Evolutionary conservation across 768 basidiomycete species (phyloP), one percentile per base, ranked within the genome.

Genomic region (Lactarius tabidus): DNA sequence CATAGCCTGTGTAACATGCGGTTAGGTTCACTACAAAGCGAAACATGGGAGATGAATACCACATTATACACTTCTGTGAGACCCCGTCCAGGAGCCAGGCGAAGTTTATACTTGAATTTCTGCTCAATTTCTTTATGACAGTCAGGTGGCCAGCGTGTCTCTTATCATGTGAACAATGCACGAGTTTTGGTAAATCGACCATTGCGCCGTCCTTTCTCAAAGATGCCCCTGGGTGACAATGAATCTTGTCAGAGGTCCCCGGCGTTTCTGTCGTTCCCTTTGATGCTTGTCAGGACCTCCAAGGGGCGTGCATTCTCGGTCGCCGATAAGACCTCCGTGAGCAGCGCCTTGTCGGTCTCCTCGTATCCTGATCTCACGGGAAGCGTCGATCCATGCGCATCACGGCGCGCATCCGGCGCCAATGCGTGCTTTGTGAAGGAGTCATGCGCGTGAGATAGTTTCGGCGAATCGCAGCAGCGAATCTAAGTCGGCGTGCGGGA

Each of bases 201-300:
- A 98, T 93, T 63, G 83, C 85, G 12, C 96, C 97, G 71, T 98
- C 94, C 72, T 88, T 90, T n/a, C 76, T 98, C 95, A 71, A 97
- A 96, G 0, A n/a, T n/a, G n/a, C n/a, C n/a, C n/a, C n/a, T n/a
- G n/a, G n/a, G 96, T 95, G 59, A 99, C 84, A 72, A 99, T 98
- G 75, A 98, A 99, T 35, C 92, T 82, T 1, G 95, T 97, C 71
- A 98, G 79, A 1, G 90, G 91, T 1, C 81, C 81, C 53, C 85
- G 84, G 60, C 91, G 88, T 77, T 93, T 92, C 77, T 89, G 89
- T 67, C 89, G 80, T 71, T 98, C 97, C 80, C 92, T 95, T 70
- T 91, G 2, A 96, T 9, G 20, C 41, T n/a, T 20, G 91, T 80
- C 60, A 99, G 79, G 9, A 95, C 91, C 20, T 93, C 88, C 76